Evolutionary conservation across 495 filamentous ascomycete genomes (phyloP).

Genomic region (Podospora didyma): DNA sequence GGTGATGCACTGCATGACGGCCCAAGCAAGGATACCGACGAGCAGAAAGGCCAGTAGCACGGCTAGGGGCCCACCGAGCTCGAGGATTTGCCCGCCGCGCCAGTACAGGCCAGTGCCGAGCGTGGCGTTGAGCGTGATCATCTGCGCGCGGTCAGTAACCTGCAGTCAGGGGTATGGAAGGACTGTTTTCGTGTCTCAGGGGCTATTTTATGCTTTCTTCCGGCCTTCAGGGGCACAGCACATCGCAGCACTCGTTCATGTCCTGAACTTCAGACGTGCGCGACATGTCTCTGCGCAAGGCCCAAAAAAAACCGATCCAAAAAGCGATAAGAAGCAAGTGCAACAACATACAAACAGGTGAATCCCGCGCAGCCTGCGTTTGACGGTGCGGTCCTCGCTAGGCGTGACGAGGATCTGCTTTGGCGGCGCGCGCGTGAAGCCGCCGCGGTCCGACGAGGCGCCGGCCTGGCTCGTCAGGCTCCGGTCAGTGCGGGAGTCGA

Average conservation of each 20-base stretch:
- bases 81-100: slow-evolving; percentile 40
- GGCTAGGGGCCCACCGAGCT: slow-evolving; percentile 38
- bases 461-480: neutral
- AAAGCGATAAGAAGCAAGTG: neutral
- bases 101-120: slow-evolving; percentile 48
- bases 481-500: neutral
- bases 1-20: slow-evolving; percentile 46
- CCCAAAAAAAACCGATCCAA: neutral
- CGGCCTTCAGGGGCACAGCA: neutral
- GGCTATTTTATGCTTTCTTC: neutral
- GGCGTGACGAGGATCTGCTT: slow-evolving; percentile 6
- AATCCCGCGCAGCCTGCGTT: slow-evolving; percentile 34
- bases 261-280: neutral
- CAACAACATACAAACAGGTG: slow-evolving; percentile 43
- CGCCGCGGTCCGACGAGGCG: neutral
- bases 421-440: neutral
- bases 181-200: neutral
- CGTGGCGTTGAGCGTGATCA: slow-evolving; percentile 42
- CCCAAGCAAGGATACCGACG: slow-evolving; percentile 38
- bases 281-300: neutral
- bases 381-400: slow-evolving; percentile 12
- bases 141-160: slow-evolving; percentile 8
- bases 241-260: neutral
- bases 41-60: slow-evolving; percentile 39
- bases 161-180: neutral